Evolutionary conservation across 1,139 yeast genomes (phyloP).

Genomic region (Geotrichum fermentans): DNA sequence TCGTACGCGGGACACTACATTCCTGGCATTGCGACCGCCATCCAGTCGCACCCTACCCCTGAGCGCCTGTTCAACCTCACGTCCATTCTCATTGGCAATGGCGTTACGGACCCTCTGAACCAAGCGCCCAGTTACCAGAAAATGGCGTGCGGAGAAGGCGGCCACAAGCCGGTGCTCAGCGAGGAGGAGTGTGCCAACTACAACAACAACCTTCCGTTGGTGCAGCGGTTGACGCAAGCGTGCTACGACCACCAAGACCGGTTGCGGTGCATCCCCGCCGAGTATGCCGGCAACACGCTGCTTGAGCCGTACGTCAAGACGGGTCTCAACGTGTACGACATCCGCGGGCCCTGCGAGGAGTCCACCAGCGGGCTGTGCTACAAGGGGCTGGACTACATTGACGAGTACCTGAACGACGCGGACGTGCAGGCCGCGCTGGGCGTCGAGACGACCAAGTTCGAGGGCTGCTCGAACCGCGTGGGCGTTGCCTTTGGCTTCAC

Average conservation of each 20-base stretch:
- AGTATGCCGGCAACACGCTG: constrained; percentile 68
- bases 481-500: constrained; percentile 49
- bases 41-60: constrained; percentile 46
- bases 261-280: constrained; percentile 53
- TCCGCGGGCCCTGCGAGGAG: constrained; percentile 49
- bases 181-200: constrained; percentile 58
- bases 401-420: constrained; percentile 54
- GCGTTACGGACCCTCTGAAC: constrained; percentile 68
- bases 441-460: constrained; percentile 49
- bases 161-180: constrained; percentile 59
- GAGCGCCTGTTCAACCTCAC: constrained; percentile 63
- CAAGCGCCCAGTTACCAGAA: constrained; percentile 69
- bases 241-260: constrained; percentile 56
- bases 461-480: constrained; percentile 53
- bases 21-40: constrained; percentile 73
- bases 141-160: constrained; percentile 83
- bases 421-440: constrained; percentile 60
- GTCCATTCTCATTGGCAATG: constrained; percentile 77
- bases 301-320: constrained; percentile 52
- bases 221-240: constrained; percentile 47
- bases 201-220: constrained; percentile 50
- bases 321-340: constrained; percentile 66
- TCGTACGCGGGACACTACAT: constrained; percentile 86
- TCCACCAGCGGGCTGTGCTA: constrained; percentile 54
- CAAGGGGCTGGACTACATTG: constrained; percentile 51